Base-by-base conservation (phyloP, 192 early-diverging fungal genomes). In the Mortierella hygrophila region DNA sequence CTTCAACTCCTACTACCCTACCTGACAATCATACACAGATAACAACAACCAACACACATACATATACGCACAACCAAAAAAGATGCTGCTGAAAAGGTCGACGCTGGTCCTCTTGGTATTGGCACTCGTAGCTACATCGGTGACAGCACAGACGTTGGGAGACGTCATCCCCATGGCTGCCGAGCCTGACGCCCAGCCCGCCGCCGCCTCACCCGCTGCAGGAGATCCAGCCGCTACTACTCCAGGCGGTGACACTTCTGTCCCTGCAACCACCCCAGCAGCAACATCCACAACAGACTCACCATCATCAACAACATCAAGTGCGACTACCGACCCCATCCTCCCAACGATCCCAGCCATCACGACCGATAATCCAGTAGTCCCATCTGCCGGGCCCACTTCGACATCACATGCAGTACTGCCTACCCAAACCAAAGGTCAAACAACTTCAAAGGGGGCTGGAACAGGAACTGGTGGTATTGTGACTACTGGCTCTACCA, bases 11-110 rank as follows among this genome's bases (percentile, higher is more conserved):
- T 2, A 46, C 23, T 21, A 42, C 40, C 41, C 41, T 26, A 15
- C 23, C 16, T 18, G 20, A 44, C 21, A 10, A 46, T 11, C 7
- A 49, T 32, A 44, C 44, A 40, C 10, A 65, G 41, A 37, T n/a
- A 65, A 42, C 18, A 3, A 72, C 13, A 21, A 20, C 42, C n/a
- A 29, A 79, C 68, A 63, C 6, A 29, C 29, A 70, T 52, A 49
- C 21, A 69, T 26, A 68, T 13, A 46, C 13, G 13, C 11, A 46
- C 13, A 52, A 52, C 5, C 18, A 18, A 52, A 52, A 40, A 52
- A 52, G 1, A 78, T 78, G 80, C 74, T 49, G 5, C 68, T 75
- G 68, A 81, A 75, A 81, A 81, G 42, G 40, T 81, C 80, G 4
- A 55, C 80, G 21, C 21, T 81, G 40, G 44, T 70, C 10, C n/a